Percentiles rank a stretch among this genome's conserved stretches.
These are phyloP conservation scores for Heracleum sosnowskyi DNA, from an alignment of 129 eudicot species.

Conservation along the genomic window DNA sequence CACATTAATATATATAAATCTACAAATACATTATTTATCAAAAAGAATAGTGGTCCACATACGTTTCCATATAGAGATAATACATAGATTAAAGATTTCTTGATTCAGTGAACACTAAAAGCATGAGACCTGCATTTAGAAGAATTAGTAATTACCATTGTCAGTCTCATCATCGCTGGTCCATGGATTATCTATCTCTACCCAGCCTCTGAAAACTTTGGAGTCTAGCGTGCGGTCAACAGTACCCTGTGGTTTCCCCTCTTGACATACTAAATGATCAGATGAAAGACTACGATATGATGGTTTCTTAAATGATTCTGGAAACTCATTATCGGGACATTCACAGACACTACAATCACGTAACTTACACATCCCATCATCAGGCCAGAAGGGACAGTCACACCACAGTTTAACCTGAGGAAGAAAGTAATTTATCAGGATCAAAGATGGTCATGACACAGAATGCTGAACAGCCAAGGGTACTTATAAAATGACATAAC, in stretches of 20 bases:
- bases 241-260: constrained; percentile 78
- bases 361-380: constrained; percentile 87
- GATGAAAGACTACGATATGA: constrained; percentile 33
- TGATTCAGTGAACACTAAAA: not conserved
- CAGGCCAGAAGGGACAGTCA: constrained; percentile 98
- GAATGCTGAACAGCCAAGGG: not conserved
- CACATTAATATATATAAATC: not conserved
- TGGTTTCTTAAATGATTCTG: constrained; percentile 55
- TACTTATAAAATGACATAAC: not conserved
- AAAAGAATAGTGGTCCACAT: not conserved
- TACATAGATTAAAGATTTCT: not conserved
- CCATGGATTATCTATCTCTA: constrained; percentile 92
- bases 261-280: constrained; percentile 82
- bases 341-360: constrained; percentile 96
- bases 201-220: constrained; percentile 81
- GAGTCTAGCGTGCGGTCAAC: constrained; percentile 89
- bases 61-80: not conserved
- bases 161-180: constrained; percentile 93
- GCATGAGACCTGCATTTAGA: not conserved
- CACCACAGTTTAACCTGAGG: constrained; percentile 90
- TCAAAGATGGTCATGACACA: constrained; percentile 15
- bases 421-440: constrained; percentile 11
- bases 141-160: constrained; percentile 42
- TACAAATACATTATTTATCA: not conserved
- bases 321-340: constrained; percentile 90